Evolutionary conservation across 495 filamentous ascomycete species (phyloP).

Genomic region (Margaritispora aquatica): DNA sequence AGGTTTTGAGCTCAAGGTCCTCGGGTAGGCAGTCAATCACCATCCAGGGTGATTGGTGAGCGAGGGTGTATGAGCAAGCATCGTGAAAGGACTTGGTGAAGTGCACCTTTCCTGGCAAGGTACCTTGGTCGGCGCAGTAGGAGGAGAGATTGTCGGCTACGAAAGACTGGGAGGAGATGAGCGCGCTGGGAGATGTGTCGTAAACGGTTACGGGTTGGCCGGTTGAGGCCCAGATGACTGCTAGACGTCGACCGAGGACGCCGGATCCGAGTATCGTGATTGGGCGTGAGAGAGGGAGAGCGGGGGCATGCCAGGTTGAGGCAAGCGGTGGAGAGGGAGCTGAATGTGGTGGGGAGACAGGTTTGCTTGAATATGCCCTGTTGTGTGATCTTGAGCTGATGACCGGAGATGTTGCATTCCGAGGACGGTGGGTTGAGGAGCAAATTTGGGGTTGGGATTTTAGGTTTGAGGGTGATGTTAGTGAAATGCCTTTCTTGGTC

Average conservation of each 20-base stretch:
- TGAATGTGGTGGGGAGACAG: not conserved
- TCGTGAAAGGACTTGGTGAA: conserved; percentile 24
- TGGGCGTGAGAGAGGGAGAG: conserved; percentile 26
- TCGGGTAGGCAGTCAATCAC: conserved; percentile 34
- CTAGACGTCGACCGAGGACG: conserved; percentile 30
- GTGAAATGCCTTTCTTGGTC: too few relatives aligned
- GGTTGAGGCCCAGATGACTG: conserved; percentile 32
- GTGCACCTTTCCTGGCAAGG: conserved; percentile 30
- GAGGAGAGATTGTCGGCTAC: conserved; percentile 30
- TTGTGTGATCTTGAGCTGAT: not conserved
- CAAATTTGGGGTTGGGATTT: too few relatives aligned
- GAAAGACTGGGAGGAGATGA: conserved; percentile 26
- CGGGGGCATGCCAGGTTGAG: conserved; percentile 11
- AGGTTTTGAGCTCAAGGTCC: conserved; percentile 43
- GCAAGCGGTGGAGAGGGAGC: conserved; percentile 14
- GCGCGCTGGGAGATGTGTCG: conserved; percentile 27
- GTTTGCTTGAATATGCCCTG: not conserved
- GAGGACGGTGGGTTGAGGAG: too few relatives aligned
- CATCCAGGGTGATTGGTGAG: conserved; percentile 20
- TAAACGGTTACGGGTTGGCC: conserved; percentile 30
- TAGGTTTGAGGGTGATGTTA: not conserved
- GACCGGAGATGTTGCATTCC: too few relatives aligned
- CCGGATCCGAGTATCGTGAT: conserved; percentile 34
- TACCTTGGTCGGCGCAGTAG: conserved; percentile 24
- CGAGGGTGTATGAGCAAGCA: conserved; percentile 2